Evolutionary conservation across 2,329 filamentous ascomycete species (phyloP).

Genomic region (Pseudogymnoascus sp.): DNA sequence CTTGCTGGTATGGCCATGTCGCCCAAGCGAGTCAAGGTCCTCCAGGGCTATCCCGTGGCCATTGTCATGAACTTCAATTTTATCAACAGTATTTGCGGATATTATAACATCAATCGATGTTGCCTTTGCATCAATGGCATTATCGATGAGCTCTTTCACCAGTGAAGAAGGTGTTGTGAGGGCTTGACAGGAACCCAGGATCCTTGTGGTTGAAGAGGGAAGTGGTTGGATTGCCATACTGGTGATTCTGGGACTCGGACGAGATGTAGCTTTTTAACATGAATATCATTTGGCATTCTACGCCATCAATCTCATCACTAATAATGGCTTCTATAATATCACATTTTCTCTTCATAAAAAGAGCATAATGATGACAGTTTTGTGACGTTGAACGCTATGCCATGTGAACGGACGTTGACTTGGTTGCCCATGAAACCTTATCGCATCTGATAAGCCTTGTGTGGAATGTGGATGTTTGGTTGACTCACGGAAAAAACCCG

Average conservation of each 20-base stretch:
- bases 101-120: constrained; percentile 59
- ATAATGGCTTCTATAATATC: neutral
- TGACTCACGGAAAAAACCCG: constrained; percentile 10
- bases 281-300: neutral
- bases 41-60: constrained; percentile 60
- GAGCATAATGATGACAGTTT: neutral
- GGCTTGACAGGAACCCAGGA: constrained; percentile 54
- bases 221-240: constrained; percentile 40
- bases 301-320: neutral
- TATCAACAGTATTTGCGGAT: constrained; percentile 59
- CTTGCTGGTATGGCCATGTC: constrained; percentile 68
- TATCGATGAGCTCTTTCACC: constrained; percentile 73
- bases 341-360: constrained; percentile 1
- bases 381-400: neutral
- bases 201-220: constrained; percentile 41
- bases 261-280: neutral
- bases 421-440: constrained; percentile 6
- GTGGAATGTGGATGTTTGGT: constrained; percentile 3
- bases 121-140: constrained; percentile 65
- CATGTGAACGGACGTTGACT: neutral
- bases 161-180: constrained; percentile 54
- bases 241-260: neutral
- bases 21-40: constrained; percentile 57
- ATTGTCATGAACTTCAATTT: constrained; percentile 65
- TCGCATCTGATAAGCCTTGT: constrained; percentile 5